These are phyloP conservation scores for Guadua angustifolia DNA, from an alignment of 176 grass and related monocot species.

Conservation along the genomic window DNA sequence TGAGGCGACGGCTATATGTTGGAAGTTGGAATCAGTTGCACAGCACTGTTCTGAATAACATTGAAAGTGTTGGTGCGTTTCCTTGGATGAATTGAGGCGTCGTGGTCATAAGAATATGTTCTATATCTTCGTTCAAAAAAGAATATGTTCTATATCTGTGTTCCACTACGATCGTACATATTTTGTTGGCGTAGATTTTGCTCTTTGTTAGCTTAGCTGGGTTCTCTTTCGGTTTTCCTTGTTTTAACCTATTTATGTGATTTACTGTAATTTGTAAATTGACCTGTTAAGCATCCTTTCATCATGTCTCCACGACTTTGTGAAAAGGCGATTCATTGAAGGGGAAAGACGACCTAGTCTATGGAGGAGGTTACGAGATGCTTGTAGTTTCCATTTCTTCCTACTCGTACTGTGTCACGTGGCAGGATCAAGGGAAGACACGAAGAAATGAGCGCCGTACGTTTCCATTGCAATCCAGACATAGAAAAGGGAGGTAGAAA, in stretches of 20 bases:
- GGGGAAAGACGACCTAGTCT: not conserved
- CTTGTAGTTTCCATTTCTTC: slow-evolving; percentile 13
- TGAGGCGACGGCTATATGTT: not conserved
- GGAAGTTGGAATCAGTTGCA: slow-evolving; percentile 21
- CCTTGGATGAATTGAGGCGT: slow-evolving; percentile 18
- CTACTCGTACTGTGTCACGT: slow-evolving; percentile 23
- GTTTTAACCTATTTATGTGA: slow-evolving; percentile 3
- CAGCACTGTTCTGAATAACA: not conserved
- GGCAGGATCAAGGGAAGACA: not conserved
- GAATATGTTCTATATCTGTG: not conserved
- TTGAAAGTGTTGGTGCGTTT: not conserved
- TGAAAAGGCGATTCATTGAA: slow-evolving; percentile 38
- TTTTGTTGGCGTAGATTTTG: not conserved
- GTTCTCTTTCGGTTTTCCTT: not conserved
- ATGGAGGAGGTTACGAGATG: not conserved
- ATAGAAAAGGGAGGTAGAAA: slow-evolving; percentile 27
- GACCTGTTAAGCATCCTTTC: slow-evolving; percentile 27
- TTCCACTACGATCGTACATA: slow-evolving; percentile 3
- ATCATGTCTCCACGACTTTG: slow-evolving; percentile 31
- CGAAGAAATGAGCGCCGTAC: not conserved
- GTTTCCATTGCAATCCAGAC: not conserved
- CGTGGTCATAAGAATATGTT: slow-evolving; percentile 33
- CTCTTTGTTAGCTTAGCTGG: not conserved
- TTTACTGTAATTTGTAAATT: not conserved
- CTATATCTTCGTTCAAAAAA: not conserved